Evolutionary conservation across 2,329 filamentous ascomycete genomes (phyloP).

Genomic region (Sporothrix dimorphospora): DNA sequence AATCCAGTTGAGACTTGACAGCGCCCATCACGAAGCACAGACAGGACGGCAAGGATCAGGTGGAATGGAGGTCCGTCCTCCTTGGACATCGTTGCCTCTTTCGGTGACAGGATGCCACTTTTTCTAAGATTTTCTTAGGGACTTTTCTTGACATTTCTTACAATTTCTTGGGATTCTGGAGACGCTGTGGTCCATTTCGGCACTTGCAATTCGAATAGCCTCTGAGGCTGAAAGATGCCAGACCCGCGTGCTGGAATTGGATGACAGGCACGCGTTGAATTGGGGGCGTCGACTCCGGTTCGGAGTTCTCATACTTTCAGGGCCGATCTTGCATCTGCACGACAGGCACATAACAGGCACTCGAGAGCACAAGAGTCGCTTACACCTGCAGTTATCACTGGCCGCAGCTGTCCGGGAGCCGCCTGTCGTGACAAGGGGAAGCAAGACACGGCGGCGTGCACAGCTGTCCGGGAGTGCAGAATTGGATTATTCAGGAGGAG

Average conservation of each 20-base stretch:
- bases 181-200: not conserved
- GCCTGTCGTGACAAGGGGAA: not conserved
- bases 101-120: not conserved
- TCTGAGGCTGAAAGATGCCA: not conserved
- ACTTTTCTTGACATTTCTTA: not conserved
- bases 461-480: not conserved
- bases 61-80: not conserved
- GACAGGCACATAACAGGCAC: not conserved
- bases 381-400: not conserved
- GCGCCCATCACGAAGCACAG: no score
- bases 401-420: not conserved
- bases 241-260: not conserved
- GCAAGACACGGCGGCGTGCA: slow-evolving; percentile 5
- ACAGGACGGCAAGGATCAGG: not conserved
- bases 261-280: not conserved
- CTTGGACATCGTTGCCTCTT: not conserved
- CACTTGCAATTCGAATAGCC: slow-evolving; percentile 11
- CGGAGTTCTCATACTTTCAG: not conserved
- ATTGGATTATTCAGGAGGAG: not conserved
- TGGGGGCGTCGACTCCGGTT: no score
- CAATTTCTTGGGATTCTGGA: not conserved
- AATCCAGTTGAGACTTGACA: not conserved
- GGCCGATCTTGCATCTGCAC: not conserved
- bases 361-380: not conserved
- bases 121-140: not conserved